Evolutionary conservation across 139 green algal genomes (phyloP), one percentile per base, ranked within the genome.

Genomic region (Desmodesmus armatus): DNA sequence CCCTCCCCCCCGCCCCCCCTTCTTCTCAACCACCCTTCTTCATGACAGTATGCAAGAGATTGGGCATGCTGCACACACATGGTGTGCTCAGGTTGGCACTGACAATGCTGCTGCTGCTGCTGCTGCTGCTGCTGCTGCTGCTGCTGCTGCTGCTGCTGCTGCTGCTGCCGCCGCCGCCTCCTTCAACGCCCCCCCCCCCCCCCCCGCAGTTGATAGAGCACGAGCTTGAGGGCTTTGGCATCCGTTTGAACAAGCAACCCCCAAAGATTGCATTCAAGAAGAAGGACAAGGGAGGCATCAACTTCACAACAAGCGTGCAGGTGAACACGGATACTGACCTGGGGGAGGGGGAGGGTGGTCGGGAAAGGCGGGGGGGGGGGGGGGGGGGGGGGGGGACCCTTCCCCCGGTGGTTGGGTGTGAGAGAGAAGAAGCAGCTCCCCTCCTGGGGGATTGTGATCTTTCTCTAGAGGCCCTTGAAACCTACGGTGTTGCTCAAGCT

Each of bases 201-300:
- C 44, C 65, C 43, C 41, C 53, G 84, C 86, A 87, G 33, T 82
- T 93, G n/a, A 93, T 93, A 51, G 90, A 93, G 87, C 85, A 91
- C 31, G 90, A 92, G 80, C 60, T 92, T 23, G 90, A 92, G 84
- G 90, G 95, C 51, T 98, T 98, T 87, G 96, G 96, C 81, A 98
- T 98, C 87, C 94, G 97, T 2, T 89, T 99, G 23, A 99, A 99
- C 92, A 99, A 99, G 91, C 90, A 92, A 78, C 96, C 96, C 15
- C 97, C 97, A 1, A 94, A 92, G 78, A 97, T 99, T 71, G 94
- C 89, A 6, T 99, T 98, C 88, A 89, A 88, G 78, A 97, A 95
- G 75, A 98, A 99, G 90, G 97, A 99, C 66, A 97, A 97, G 88
- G 97, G 97, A 19, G 97, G 96, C 86, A 96, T 99, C 81, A 92